Conservation (phyloP, 2,329 filamentous ascomycete species). For the Myriosclerotinia scirpicola region DNA sequence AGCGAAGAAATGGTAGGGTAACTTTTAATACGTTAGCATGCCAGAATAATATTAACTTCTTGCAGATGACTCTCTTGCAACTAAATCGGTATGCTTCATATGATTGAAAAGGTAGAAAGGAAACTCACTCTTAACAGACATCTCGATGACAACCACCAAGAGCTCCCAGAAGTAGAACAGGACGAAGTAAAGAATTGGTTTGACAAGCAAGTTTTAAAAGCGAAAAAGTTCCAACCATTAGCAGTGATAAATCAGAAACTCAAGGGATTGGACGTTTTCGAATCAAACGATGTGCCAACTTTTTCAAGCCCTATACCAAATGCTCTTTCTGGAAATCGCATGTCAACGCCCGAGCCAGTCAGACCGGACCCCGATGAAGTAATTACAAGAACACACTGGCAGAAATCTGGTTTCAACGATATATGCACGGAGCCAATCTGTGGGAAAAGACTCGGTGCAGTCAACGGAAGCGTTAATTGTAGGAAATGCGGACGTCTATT, state of each 20-base stretch:
- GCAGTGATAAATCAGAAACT: conserved; percentile 74
- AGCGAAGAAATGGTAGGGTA: conserved; percentile 86
- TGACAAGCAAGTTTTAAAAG: conserved; percentile 71
- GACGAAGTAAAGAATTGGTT: conserved; percentile 81
- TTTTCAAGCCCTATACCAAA: conserved; percentile 39
- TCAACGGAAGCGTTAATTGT: conserved; percentile 87
- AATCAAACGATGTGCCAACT: conserved; percentile 63
- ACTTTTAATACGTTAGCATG: background rate
- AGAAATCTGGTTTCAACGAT: conserved; percentile 71
- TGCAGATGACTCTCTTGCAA: conserved; percentile 83
- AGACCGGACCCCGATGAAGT: conserved; percentile 78
- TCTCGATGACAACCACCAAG: conserved; percentile 71
- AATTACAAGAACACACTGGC: conserved; percentile 88
- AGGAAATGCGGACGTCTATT: conserved; percentile 90
- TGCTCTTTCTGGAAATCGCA: conserved; percentile 42
- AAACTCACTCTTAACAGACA: conserved; percentile 52
- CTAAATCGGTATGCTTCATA: conserved; percentile 66
- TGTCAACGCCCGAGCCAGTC: conserved; percentile 38
- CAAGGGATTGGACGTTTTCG: conserved; percentile 73
- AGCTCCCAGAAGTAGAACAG: conserved; percentile 69
- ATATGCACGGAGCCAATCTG: conserved; percentile 85
- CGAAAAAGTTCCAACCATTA: conserved; percentile 72
- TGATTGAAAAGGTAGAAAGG: conserved; percentile 28
- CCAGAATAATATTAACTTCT: conserved; percentile 30
- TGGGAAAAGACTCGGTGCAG: conserved; percentile 72